Conservation (phyloP, 2,329 filamentous ascomycete genomes). For the Pseudogymnoascus sp. region DNA sequence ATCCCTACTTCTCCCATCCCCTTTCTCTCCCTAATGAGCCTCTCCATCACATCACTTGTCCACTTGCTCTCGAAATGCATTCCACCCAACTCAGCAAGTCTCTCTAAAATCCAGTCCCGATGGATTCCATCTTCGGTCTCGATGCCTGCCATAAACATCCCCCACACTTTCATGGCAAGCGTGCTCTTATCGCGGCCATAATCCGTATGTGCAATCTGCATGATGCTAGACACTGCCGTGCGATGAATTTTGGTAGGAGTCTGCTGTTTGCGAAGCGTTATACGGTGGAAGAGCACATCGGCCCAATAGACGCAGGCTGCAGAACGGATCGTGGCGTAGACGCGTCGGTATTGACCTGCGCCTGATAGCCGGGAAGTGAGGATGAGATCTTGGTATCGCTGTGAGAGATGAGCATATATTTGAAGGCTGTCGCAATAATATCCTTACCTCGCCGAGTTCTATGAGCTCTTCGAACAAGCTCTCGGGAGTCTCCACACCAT, state of each 20-base stretch:
- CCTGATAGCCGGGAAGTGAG: conserved; percentile 1
- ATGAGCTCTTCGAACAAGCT: conserved; percentile 1
- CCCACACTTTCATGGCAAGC: conserved; percentile 22
- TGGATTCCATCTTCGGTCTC: conserved; percentile 32
- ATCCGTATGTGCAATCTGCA: neutral
- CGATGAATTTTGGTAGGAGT: neutral
- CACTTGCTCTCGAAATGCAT: conserved; percentile 3
- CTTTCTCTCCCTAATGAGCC: neutral
- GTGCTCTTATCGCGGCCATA: neutral
- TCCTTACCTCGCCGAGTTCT: conserved; percentile 4
- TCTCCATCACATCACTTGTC: conserved; percentile 2
- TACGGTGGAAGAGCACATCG: neutral
- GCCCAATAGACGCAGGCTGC: neutral
- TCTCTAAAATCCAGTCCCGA: conserved; percentile 31
- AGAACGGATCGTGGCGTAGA: neutral
- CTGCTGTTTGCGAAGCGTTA: neutral
- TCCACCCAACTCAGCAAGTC: neutral
- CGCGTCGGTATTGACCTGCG: neutral
- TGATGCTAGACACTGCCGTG: neutral
- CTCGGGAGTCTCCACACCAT: neutral
- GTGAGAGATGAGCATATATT: neutral
- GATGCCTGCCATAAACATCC: conserved; percentile 33
- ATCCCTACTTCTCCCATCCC: neutral
- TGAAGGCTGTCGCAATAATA: neutral
- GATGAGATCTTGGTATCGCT: conserved; percentile 3